Conservation (phyloP, 495 filamentous ascomycete genomes). For the Penicilliopsis zonata region DNA sequence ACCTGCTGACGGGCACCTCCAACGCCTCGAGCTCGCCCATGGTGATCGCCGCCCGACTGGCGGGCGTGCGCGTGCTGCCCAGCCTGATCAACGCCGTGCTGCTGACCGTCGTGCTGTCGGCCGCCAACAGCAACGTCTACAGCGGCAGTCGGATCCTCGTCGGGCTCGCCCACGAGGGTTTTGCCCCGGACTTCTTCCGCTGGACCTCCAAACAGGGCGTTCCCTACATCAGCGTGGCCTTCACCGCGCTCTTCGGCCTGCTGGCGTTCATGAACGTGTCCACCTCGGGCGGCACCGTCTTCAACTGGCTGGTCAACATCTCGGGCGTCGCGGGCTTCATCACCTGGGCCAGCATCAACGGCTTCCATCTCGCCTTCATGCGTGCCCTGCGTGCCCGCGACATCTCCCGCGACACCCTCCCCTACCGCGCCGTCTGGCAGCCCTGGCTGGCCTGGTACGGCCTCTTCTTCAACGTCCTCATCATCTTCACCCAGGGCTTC, state of each 20-base stretch:
- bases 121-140: slow-evolving; percentile 74
- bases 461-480: slow-evolving; percentile 50
- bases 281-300: slow-evolving; percentile 35
- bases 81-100: slow-evolving; percentile 71
- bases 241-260: slow-evolving; percentile 38
- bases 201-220: slow-evolving; percentile 35
- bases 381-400: slow-evolving; percentile 43
- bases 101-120: slow-evolving; percentile 57
- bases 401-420: slow-evolving; percentile 42
- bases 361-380: slow-evolving; percentile 50
- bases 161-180: slow-evolving; percentile 48
- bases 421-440: slow-evolving; percentile 47
- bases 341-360: slow-evolving; percentile 47
- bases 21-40: slow-evolving; percentile 57
- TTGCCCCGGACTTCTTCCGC: slow-evolving; percentile 45
- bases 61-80: slow-evolving; percentile 53
- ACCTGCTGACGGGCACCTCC: slow-evolving; percentile 25
- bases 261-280: slow-evolving; percentile 41
- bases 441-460: slow-evolving; percentile 49
- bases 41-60: slow-evolving; percentile 49
- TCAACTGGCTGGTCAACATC: slow-evolving; percentile 50
- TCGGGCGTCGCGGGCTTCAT: slow-evolving; percentile 56
- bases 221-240: slow-evolving; percentile 36
- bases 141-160: slow-evolving; percentile 56
- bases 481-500: slow-evolving; percentile 60